phyloP scores from a whole-genome alignment of 192 early-diverging fungal genomes.

The Coemansia javaensis region DNA sequence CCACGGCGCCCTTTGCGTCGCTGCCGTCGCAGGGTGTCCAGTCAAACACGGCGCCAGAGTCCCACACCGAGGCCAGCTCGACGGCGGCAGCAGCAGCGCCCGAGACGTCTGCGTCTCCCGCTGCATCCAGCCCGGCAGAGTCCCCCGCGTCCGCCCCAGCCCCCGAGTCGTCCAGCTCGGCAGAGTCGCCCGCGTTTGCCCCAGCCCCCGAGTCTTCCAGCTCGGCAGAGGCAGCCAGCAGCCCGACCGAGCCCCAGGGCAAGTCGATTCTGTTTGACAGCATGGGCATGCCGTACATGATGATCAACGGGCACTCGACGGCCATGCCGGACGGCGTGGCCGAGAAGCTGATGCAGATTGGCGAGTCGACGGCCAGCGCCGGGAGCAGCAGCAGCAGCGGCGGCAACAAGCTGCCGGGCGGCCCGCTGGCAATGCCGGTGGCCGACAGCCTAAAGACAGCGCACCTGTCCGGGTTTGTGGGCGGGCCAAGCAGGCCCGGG shows the following conservation, averaged over 20 bases:
- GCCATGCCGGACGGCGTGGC: constrained; percentile 23
- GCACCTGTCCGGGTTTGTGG: neutral
- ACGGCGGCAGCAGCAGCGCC: neutral
- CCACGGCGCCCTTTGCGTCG: constrained; percentile 17
- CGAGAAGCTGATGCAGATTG: constrained; percentile 36
- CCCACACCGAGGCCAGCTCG: neutral
- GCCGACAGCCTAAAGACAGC: constrained; percentile 9
- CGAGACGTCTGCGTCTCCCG: no score
- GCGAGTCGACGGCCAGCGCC: constrained; percentile 1
- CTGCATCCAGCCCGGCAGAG: no score
- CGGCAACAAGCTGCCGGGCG: constrained; percentile 3
- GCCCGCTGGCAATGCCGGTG: constrained; percentile 27
- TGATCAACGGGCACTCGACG: constrained; percentile 30
- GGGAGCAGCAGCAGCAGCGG: neutral
- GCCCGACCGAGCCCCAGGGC: neutral
- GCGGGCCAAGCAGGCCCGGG: constrained; percentile 3
- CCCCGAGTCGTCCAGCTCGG: constrained; percentile 1
- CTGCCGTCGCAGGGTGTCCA: neutral
- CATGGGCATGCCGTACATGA: constrained; percentile 32
- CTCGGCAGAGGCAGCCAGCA: neutral
- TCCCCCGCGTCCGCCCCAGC: neutral
- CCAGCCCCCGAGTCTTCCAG: neutral
- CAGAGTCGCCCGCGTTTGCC: neutral
- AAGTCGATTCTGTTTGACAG: constrained; percentile 44
- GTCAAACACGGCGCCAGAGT: neutral